Conservation (phyloP, 2,329 filamentous ascomycete species). For the Sphaerulina vaccinii region DNA sequence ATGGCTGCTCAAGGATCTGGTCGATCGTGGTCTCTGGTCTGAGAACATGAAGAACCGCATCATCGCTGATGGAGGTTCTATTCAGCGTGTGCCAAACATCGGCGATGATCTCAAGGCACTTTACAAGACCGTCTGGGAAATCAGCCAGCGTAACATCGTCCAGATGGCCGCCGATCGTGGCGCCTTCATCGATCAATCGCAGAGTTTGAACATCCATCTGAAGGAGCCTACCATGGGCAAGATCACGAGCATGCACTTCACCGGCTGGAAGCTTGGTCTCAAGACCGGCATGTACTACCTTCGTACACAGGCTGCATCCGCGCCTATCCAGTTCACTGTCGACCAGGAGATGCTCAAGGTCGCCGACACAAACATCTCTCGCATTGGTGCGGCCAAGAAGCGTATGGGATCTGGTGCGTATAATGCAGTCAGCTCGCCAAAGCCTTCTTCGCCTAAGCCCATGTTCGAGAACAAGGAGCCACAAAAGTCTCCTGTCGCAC, state of each 20-base stretch:
- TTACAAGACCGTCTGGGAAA: constrained; percentile 99
- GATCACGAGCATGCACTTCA: constrained; percentile 99
- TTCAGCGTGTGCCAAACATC: constrained; percentile 96
- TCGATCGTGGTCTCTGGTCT: constrained; percentile 97
- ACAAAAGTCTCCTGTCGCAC: constrained; percentile 40
- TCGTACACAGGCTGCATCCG: constrained; percentile 92
- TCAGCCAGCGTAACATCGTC: constrained; percentile 90
- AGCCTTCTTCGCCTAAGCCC: constrained; percentile 63
- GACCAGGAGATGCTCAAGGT: constrained; percentile 94
- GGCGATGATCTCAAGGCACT: constrained; percentile 92
- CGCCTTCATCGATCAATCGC: constrained; percentile 98
- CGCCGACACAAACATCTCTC: constrained; percentile 74
- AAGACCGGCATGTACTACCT: constrained; percentile 99
- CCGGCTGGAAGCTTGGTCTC: constrained; percentile 97
- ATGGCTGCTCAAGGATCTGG: constrained; percentile 95
- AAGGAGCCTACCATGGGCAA: constrained; percentile 99
- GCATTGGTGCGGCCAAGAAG: constrained; percentile 66
- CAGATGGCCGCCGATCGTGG: constrained; percentile 98
- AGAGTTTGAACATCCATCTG: constrained; percentile 99
- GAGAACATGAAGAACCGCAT: constrained; percentile 99
- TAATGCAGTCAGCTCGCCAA: constrained; percentile 47
- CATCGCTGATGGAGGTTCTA: constrained; percentile 92
- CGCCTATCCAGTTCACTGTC: constrained; percentile 98
- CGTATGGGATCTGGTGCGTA: constrained; percentile 53
- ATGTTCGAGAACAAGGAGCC: constrained; percentile 62